These are phyloP conservation scores for Harringtonia aguacate DNA, from an alignment of 2,329 filamentous ascomycete genomes.

Conservation along the genomic window DNA sequence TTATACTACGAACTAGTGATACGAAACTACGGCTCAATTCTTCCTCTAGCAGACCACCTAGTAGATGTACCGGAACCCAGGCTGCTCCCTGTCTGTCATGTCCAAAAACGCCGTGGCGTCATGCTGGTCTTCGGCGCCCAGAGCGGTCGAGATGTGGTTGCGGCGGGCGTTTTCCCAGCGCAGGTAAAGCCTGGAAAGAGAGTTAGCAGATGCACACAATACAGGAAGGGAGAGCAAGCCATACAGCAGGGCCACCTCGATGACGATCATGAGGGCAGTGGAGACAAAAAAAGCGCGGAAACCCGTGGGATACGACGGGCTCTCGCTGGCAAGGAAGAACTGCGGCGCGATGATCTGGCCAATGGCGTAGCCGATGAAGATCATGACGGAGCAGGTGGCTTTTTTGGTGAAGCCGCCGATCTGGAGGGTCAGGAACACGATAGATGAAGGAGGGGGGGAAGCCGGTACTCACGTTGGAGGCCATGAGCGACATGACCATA, in stretches of 20 bases:
- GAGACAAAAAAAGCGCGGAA: slow-evolving; percentile 57
- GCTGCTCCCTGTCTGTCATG: slow-evolving; percentile 8
- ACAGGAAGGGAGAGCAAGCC: background rate
- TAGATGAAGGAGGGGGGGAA: background rate
- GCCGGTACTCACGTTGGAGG: slow-evolving; percentile 38
- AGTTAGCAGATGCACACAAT: slow-evolving; percentile 13
- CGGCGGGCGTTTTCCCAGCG: slow-evolving; percentile 4
- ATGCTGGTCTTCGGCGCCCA: slow-evolving; percentile 2
- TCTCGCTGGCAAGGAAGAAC: slow-evolving; percentile 46
- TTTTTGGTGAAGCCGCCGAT: slow-evolving; percentile 61
- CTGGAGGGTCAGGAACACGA: background rate
- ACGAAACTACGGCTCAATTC: no score
- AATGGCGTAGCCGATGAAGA: slow-evolving; percentile 52
- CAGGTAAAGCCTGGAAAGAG: slow-evolving; percentile 36
- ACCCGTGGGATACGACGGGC: slow-evolving; percentile 49
- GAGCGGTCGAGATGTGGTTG: slow-evolving; percentile 2
- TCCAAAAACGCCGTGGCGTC: slow-evolving; percentile 4
- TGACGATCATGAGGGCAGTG: slow-evolving; percentile 39
- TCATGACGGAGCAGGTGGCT: slow-evolving; percentile 52
- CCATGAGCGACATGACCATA: slow-evolving; percentile 48
- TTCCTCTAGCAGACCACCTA: no score
- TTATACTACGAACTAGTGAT: no score
- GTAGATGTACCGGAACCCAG: slow-evolving; percentile 7
- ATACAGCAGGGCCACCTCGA: slow-evolving; percentile 21
- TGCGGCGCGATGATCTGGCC: slow-evolving; percentile 36